These are phyloP conservation scores for Leccinum olivaceopallidum DNA, from an alignment of 768 basidiomycete species.

Conservation along the genomic window DNA sequence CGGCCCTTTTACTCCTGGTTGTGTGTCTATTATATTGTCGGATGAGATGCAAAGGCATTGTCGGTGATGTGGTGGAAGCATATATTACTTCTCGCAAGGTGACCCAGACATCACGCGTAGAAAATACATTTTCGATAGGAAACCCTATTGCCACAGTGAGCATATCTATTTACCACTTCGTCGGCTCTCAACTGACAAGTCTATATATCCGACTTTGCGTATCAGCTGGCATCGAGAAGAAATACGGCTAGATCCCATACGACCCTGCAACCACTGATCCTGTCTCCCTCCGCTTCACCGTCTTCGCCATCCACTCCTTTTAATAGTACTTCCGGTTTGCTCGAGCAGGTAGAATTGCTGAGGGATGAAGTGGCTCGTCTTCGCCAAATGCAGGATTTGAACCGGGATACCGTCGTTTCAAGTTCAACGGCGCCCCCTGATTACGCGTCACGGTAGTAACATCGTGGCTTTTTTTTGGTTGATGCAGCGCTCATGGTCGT, in stretches of 20 bases:
- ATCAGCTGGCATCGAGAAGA: not conserved
- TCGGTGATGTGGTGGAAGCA: conserved; percentile 2
- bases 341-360: conserved; percentile 7
- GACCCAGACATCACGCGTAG: not conserved
- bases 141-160: not conserved
- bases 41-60: not conserved
- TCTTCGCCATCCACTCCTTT: not conserved
- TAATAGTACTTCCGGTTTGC: not conserved
- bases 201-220: not conserved
- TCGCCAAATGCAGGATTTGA: not conserved
- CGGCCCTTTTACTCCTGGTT: not conserved
- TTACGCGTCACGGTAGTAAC: not conserved
- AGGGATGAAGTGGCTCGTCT: conserved; percentile 15
- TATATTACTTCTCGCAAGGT: not conserved
- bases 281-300: not conserved
- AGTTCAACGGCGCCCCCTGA: not conserved
- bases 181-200: not conserved
- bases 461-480: too few species aligned
- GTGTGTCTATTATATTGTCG: conserved; percentile 8
- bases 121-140: too few species aligned
- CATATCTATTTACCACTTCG: not conserved
- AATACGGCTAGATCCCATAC: not conserved
- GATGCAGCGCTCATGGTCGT: too few species aligned
- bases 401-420: not conserved
- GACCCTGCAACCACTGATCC: not conserved